Percentiles rank a stretch among this genome's conserved stretches.
These are phyloP conservation scores for Lipomyces sp. DNA, from an alignment of 805 yeast genomes.

Conservation along the genomic window DNA sequence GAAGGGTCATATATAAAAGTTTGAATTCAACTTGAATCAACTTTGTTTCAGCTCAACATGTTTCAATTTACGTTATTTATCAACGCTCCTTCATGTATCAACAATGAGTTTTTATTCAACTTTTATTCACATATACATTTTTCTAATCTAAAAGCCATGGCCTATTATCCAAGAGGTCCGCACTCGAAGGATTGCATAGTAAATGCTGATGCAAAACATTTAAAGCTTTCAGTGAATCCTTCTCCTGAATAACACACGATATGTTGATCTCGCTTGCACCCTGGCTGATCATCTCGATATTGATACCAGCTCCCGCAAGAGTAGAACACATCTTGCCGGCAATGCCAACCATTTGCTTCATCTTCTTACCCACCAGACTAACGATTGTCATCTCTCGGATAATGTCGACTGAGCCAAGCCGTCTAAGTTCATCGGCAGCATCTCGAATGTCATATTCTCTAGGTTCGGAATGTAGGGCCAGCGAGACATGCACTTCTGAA, in stretches of 20 bases:
- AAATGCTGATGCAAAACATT: conserved; percentile 81
- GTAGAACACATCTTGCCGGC: conserved; percentile 97
- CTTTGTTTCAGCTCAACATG: not conserved
- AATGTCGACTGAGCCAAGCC: conserved; percentile 86
- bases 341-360: conserved; percentile 95
- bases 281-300: conserved; percentile 97
- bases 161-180: conserved; percentile 31
- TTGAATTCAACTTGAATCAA: not conserved
- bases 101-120: not conserved
- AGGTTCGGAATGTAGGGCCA: conserved; percentile 80
- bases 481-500: conserved; percentile 96
- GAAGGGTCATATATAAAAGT: not conserved
- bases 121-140: not conserved
- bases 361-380: conserved; percentile 93
- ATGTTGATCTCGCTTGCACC: conserved; percentile 98
- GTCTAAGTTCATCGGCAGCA: conserved; percentile 78
- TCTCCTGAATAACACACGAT: conserved; percentile 87
- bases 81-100: not conserved
- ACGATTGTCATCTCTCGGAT: conserved; percentile 88
- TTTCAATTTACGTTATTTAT: not conserved
- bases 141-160: conserved; percentile 30
- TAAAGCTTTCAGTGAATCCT: conserved; percentile 82
- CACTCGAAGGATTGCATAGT: conserved; percentile 44
- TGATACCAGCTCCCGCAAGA: conserved; percentile 86
- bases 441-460: conserved; percentile 61